Evolutionary conservation across 371 early-diverging fungal species (phyloP).

Genomic region (Mucor racemosus): DNA sequence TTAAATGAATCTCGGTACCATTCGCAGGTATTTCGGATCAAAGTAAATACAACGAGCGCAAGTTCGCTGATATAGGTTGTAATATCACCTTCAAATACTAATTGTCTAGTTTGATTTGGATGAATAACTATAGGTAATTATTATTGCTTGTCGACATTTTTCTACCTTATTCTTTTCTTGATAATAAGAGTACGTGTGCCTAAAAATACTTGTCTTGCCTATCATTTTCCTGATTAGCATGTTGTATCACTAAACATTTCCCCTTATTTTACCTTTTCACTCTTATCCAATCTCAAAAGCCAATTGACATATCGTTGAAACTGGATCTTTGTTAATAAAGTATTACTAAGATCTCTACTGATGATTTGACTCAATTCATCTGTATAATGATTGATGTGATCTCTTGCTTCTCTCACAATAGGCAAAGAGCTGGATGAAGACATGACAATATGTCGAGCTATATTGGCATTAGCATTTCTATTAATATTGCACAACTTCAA

Average conservation of each 20-base stretch:
- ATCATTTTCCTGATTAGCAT: not conserved
- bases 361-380: slow-evolving; percentile 68
- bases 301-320: slow-evolving; percentile 81
- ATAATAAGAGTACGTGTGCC: slow-evolving; percentile 77
- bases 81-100: slow-evolving; percentile 88
- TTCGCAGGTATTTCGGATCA: slow-evolving; percentile 91
- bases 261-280: slow-evolving; percentile 63
- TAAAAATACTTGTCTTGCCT: slow-evolving; percentile 83
- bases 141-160: too few relatives aligned
- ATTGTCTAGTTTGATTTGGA: too few relatives aligned
- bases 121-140: too few relatives aligned
- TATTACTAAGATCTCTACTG: slow-evolving; percentile 77
- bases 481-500: not conserved
- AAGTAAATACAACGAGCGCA: slow-evolving; percentile 83
- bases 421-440: slow-evolving; percentile 47
- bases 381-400: slow-evolving; percentile 67
- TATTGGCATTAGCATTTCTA: too few relatives aligned
- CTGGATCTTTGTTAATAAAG: slow-evolving; percentile 78
- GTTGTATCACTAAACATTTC: not conserved
- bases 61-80: slow-evolving; percentile 83
- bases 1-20: slow-evolving; percentile 92
- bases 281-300: slow-evolving; percentile 78
- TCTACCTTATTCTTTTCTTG: slow-evolving; percentile 80
- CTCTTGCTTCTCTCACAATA: slow-evolving; percentile 53
- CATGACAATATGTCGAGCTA: slow-evolving; percentile 47